Percentiles rank a stretch among this genome's conserved stretches.
Evolutionary conservation across 1,284 basidiomycete genomes (phyloP).

Genomic region (Cutaneotrichosporon mucoides): DNA sequence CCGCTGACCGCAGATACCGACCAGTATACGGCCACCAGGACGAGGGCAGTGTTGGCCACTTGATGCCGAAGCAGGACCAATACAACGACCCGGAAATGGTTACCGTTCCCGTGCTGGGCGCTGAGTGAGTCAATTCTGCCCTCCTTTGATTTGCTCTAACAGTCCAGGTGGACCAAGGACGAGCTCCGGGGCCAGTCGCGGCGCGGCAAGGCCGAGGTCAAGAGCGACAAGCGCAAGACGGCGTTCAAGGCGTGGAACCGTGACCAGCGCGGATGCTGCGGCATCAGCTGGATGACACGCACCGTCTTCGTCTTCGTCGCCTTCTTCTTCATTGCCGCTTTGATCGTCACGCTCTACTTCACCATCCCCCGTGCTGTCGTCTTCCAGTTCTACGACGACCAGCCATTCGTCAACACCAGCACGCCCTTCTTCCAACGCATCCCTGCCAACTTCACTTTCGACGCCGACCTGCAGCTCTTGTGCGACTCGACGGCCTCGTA

Average conservation of each 20-base stretch:
- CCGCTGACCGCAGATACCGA: constrained; percentile 23
- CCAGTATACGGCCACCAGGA: constrained; percentile 30
- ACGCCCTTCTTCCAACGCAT: constrained; percentile 58
- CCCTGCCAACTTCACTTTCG: constrained; percentile 82
- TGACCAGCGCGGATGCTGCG: constrained; percentile 68
- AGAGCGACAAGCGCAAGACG: constrained; percentile 56
- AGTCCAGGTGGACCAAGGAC: constrained; percentile 62
- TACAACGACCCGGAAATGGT: constrained; percentile 19
- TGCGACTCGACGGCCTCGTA: constrained; percentile 67
- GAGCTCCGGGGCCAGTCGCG: constrained; percentile 72
- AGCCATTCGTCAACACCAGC: constrained; percentile 60
- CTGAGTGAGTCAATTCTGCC: constrained; percentile 54
- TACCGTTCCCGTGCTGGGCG: constrained; percentile 77
- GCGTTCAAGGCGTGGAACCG: constrained; percentile 67
- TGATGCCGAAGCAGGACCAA: constrained; percentile 38
- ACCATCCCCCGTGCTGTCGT: constrained; percentile 71
- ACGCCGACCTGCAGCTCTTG: constrained; percentile 65
- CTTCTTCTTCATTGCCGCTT: constrained; percentile 59
- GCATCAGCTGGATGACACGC: constrained; percentile 64
- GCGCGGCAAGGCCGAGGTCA: constrained; percentile 59
- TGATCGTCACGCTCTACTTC: constrained; percentile 66
- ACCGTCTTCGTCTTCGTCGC: constrained; percentile 62
- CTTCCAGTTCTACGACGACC: constrained; percentile 59
- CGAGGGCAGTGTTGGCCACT: constrained; percentile 11
- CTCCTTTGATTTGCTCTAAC: not conserved